These are phyloP conservation scores for Dothidotthia symphoricarpi DNA, from an alignment of 2,329 filamentous ascomycete genomes.

Conservation along the genomic window DNA sequence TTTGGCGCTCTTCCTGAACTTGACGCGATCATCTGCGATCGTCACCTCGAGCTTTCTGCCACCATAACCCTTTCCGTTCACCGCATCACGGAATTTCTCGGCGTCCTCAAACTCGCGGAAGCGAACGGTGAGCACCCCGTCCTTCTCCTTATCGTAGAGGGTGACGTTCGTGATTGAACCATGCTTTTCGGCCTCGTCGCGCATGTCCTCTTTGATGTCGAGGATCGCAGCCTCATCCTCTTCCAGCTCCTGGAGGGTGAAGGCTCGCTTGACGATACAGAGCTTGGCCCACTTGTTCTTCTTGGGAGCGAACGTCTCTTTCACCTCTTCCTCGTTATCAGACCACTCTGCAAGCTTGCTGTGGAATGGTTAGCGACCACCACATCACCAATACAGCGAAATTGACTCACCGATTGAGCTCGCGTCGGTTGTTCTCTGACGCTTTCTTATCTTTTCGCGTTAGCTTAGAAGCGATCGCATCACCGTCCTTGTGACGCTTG, in stretches of 20 bases:
- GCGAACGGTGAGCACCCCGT: conserved; percentile 81
- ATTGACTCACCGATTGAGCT: conserved; percentile 63
- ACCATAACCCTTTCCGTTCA: conserved; percentile 22
- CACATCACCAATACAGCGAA: background rate
- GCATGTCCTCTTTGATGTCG: conserved; percentile 92
- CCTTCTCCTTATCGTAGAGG: conserved; percentile 80
- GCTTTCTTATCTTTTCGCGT: conserved; percentile 74
- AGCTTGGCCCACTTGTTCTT: conserved; percentile 69
- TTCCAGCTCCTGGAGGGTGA: conserved; percentile 79
- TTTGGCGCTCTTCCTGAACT: conserved; percentile 32
- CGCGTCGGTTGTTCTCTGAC: conserved; percentile 87
- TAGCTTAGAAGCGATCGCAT: conserved; percentile 48
- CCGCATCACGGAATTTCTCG: conserved; percentile 24
- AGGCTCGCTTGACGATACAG: conserved; percentile 90
- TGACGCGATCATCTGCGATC: conserved; percentile 29
- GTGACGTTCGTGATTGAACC: conserved; percentile 89
- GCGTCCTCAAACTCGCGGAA: conserved; percentile 70
- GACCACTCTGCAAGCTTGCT: conserved; percentile 94
- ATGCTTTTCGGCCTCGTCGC: conserved; percentile 82
- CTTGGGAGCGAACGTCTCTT: conserved; percentile 45
- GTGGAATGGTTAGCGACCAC: conserved; percentile 8
- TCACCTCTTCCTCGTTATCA: conserved; percentile 67
- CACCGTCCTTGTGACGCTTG: conserved; percentile 76
- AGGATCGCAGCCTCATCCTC: conserved; percentile 79
- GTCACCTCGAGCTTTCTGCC: conserved; percentile 14